A percentile compares a stretch with the other conserved stretches of the same genome.
Evolutionary conservation across 1,139 yeast species (phyloP).

Genomic region (Sugiyamaella paludigena): DNA sequence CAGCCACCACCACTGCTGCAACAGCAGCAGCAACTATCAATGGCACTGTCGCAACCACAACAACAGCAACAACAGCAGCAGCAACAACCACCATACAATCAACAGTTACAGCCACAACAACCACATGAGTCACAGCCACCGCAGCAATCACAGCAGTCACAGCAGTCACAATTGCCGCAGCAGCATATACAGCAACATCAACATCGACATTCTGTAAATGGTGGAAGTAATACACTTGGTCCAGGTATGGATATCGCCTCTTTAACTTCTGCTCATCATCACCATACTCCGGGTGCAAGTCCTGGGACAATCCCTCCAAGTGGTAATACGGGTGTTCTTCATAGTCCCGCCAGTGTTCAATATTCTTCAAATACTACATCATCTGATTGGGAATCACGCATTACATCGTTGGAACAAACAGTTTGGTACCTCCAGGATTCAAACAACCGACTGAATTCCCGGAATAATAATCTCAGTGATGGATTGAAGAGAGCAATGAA

Average conservation of each 20-base stretch:
- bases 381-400: conserved; percentile 19
- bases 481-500: conserved; percentile 22
- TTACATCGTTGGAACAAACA: conserved; percentile 26
- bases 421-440: conserved; percentile 26
- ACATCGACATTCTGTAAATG: conserved; percentile 6
- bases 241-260: conserved; percentile 6
- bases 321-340: neutral
- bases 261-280: neutral
- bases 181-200: neutral
- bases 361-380: neutral
- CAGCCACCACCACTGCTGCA: conserved; percentile 5
- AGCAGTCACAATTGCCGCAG: conserved; percentile 7
- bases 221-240: conserved; percentile 1
- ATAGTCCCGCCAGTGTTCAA: conserved; percentile 4
- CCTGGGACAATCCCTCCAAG: neutral
- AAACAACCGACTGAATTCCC: conserved; percentile 19
- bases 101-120: conserved; percentile 7
- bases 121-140: conserved; percentile 3
- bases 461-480: conserved; percentile 21
- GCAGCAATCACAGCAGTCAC: conserved; percentile 9
- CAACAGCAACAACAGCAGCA: conserved; percentile 6
- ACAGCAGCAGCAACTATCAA: conserved; percentile 4
- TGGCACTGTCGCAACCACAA: conserved; percentile 6
- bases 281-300: conserved; percentile 8
- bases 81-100: neutral